A percentile compares a stretch with the other conserved stretches of the same genome.
These are phyloP conservation scores for Helminthosporium solani DNA, from an alignment of 2,329 filamentous ascomycete genomes.

Conservation along the genomic window DNA sequence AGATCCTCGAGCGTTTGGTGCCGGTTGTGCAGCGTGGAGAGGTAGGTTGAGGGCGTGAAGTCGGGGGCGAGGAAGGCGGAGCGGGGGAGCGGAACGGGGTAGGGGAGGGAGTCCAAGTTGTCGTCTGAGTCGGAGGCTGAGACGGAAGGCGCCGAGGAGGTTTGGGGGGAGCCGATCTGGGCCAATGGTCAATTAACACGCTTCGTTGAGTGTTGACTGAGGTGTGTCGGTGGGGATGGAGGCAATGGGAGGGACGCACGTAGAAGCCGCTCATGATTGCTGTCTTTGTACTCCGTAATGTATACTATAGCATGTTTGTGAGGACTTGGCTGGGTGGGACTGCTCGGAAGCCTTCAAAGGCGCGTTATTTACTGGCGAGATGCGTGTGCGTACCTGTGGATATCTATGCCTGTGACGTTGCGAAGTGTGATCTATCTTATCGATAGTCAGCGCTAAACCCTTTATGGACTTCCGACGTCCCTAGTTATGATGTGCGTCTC, in stretches of 20 bases:
- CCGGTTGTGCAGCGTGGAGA: constrained; percentile 78
- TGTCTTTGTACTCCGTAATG: too few species aligned
- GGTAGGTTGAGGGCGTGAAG: constrained; percentile 80
- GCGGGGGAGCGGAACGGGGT: constrained; percentile 80
- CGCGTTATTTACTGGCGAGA: neutral
- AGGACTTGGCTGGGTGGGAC: neutral
- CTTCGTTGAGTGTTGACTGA: neutral
- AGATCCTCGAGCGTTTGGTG: constrained; percentile 97
- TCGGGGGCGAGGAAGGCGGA: constrained; percentile 72
- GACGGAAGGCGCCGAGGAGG: constrained; percentile 9
- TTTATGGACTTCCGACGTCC: too few species aligned
- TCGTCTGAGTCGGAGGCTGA: constrained; percentile 8
- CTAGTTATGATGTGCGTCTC: constrained; percentile 1
- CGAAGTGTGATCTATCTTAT: constrained; percentile 9
- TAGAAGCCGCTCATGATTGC: constrained; percentile 52
- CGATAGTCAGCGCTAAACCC: constrained; percentile 25
- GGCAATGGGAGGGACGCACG: constrained; percentile 30
- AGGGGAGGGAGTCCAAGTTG: constrained; percentile 64
- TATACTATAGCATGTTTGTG: constrained; percentile 13
- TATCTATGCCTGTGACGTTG: neutral
- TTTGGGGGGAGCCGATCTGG: constrained; percentile 13
- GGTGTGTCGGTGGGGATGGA: neutral
- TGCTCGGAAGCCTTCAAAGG: too few species aligned
- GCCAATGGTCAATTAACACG: constrained; percentile 1
- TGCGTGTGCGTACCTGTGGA: neutral